phyloP scores from a whole-genome alignment of 345 rosid species.

The Streptanthus diversifolius region DNA sequence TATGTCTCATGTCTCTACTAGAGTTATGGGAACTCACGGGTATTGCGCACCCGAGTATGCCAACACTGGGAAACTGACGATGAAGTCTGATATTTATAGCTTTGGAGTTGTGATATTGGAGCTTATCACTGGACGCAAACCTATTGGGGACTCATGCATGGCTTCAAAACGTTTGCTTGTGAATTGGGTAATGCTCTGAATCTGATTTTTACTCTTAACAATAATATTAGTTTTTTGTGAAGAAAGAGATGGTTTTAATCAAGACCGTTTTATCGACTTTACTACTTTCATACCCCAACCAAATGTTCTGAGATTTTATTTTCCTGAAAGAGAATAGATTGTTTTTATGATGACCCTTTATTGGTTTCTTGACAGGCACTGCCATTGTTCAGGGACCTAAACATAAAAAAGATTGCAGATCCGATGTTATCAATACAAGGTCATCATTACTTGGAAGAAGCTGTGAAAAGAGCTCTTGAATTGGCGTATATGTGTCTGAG shows the following conservation, averaged over 20 bases:
- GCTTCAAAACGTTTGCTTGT: slow-evolving; percentile 38
- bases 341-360: not conserved
- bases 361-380: slow-evolving; percentile 34
- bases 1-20: slow-evolving; percentile 58
- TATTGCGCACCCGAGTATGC: slow-evolving; percentile 81
- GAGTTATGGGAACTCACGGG: slow-evolving; percentile 71
- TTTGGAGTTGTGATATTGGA: slow-evolving; percentile 67
- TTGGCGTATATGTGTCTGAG: slow-evolving; percentile 50
- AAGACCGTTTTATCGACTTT: not conserved
- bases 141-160: slow-evolving; percentile 32
- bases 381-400: slow-evolving; percentile 24
- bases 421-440: slow-evolving; percentile 40
- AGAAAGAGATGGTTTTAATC: not conserved
- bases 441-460: slow-evolving; percentile 32
- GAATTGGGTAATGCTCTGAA: slow-evolving; percentile 47
- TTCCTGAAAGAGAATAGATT: not conserved
- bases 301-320: too few relatives aligned
- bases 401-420: slow-evolving; percentile 41
- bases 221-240: too few relatives aligned
- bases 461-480: slow-evolving; percentile 45
- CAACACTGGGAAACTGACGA: slow-evolving; percentile 46
- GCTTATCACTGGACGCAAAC: slow-evolving; percentile 59
- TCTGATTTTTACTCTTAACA: not conserved
- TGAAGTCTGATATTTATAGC: slow-evolving; percentile 66
- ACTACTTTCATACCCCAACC: too few relatives aligned